Conservation (phyloP, 2,329 filamentous ascomycete species). For the Pseudogymnoascus sp. region DNA sequence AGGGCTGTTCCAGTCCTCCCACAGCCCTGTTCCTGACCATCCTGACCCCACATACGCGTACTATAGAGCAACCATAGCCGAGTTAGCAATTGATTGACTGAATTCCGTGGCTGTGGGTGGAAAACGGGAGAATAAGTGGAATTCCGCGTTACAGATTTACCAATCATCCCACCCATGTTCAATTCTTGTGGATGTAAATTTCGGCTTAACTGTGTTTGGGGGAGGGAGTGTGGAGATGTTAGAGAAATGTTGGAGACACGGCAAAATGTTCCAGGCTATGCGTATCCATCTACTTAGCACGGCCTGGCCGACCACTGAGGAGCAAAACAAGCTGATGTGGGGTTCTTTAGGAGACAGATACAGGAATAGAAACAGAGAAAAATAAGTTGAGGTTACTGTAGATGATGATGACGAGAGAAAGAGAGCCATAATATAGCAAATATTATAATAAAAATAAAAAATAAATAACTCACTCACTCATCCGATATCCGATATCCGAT, state of each 20-base stretch:
- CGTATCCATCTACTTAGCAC: background rate
- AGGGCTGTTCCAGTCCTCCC: background rate
- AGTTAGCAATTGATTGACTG: constrained; percentile 4
- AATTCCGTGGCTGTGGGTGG: constrained; percentile 4
- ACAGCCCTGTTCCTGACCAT: background rate
- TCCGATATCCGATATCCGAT: background rate
- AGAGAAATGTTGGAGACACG: constrained; percentile 2
- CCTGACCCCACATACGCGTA: background rate
- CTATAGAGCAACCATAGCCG: background rate
- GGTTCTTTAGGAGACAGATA: background rate
- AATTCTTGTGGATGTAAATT: background rate
- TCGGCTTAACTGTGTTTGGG: background rate
- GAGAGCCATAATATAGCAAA: background rate
- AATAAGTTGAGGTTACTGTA: background rate
- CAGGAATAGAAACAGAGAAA: background rate
- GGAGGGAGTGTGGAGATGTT: background rate
- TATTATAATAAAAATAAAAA: background rate
- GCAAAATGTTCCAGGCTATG: constrained; percentile 4
- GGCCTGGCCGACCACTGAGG: background rate
- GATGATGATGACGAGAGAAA: background rate
- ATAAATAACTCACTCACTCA: background rate
- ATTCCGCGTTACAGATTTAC: constrained; percentile 1
- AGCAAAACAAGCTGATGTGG: background rate
- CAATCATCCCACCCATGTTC: background rate
- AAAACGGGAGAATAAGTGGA: background rate